These are phyloP conservation scores for Fomitopsis pinicola DNA, from an alignment of 1,284 basidiomycete species.

Conservation along the genomic window DNA sequence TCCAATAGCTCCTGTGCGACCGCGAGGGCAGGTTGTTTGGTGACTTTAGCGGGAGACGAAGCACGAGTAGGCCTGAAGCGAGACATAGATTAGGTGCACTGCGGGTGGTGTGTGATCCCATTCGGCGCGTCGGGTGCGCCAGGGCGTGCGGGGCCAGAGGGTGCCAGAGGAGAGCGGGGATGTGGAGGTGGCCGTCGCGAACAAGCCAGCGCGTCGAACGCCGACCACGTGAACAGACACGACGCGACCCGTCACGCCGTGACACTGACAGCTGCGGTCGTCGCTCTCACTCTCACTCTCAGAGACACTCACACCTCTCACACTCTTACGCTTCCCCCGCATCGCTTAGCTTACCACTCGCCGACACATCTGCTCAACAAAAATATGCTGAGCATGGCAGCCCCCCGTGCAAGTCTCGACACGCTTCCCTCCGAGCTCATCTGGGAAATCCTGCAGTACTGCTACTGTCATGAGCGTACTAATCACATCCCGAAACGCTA, in stretches of 20 bases:
- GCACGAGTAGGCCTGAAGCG: constrained; percentile 27
- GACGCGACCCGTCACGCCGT: not conserved
- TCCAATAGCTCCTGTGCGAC: constrained; percentile 27
- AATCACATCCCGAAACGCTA: not conserved
- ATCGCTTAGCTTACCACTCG: too few relatives aligned
- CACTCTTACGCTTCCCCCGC: too few relatives aligned
- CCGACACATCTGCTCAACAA: too few relatives aligned
- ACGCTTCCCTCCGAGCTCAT: not conserved
- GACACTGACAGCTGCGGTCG: not conserved
- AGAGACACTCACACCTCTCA: not conserved
- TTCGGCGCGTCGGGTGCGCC: too few relatives aligned
- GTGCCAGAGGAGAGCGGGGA: not conserved
- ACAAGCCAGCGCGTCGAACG: constrained; percentile 1
- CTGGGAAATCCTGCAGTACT: not conserved
- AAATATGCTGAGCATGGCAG: not conserved
- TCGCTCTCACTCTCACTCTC: too few relatives aligned
- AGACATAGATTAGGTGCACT: constrained; percentile 17
- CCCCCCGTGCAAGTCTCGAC: not conserved
- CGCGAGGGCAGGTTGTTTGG: constrained; percentile 16
- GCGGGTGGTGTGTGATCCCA: too few relatives aligned
- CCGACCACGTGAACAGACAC: not conserved
- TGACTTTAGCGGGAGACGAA: constrained; percentile 24
- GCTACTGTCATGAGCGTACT: not conserved
- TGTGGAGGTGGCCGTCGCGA: not conserved
- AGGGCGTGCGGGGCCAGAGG: too few relatives aligned